These are phyloP conservation scores for Agaricus blazei DNA, from an alignment of 768 basidiomycete species.

Conservation along the genomic window DNA sequence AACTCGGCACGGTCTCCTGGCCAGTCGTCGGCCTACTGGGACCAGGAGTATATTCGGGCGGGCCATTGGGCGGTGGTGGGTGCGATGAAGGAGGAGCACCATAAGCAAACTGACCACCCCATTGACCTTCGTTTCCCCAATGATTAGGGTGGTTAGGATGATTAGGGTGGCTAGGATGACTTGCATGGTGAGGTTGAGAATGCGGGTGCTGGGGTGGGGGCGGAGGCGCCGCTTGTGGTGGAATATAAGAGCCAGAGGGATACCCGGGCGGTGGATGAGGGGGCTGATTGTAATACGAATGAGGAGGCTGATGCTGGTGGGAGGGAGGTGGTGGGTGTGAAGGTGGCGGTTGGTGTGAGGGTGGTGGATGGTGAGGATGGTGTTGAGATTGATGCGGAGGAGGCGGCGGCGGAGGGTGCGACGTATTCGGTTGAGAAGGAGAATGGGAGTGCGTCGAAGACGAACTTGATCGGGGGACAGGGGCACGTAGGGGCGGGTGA, in stretches of 20 bases:
- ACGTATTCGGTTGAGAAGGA: constrained; percentile 14
- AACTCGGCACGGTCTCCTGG: constrained; percentile 1
- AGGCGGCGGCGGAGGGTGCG: constrained; percentile 21
- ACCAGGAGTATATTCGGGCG: neutral
- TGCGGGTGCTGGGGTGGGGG: neutral
- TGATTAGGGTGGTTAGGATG: neutral
- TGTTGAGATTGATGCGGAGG: constrained; percentile 17
- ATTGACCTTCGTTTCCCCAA: constrained; percentile 7
- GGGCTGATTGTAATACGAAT: constrained; percentile 13
- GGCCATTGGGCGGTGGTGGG: neutral
- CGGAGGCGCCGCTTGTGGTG: constrained; percentile 4
- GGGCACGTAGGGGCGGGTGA: constrained; percentile 8
- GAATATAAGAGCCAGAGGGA: constrained; percentile 2
- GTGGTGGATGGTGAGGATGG: constrained; percentile 14
- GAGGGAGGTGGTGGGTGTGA: constrained; percentile 7
- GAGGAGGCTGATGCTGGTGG: constrained; percentile 9
- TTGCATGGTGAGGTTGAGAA: neutral
- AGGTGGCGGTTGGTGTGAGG: constrained; percentile 11
- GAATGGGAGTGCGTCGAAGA: constrained; percentile 8
- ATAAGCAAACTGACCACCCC: constrained; percentile 6
- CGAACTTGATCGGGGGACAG: constrained; percentile 7
- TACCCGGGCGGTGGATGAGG: constrained; percentile 10
- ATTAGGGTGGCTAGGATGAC: neutral
- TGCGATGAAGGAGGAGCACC: constrained; percentile 6
- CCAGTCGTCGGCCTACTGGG: constrained; percentile 8